phyloP scores from a whole-genome alignment of 148 eudicot species.

The Simmondsia chinensis region DNA sequence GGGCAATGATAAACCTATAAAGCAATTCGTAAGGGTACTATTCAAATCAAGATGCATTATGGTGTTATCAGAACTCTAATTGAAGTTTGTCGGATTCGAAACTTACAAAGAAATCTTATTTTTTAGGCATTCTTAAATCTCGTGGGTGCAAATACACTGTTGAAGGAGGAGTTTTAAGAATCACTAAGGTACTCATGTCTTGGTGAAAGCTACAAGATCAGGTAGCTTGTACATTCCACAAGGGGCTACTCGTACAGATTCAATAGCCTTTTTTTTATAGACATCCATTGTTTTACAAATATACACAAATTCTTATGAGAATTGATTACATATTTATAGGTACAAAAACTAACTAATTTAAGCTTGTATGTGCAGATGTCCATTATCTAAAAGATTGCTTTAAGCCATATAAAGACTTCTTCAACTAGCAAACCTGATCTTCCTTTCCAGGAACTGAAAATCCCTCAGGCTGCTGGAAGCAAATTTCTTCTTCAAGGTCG shows the following conservation, averaged over 20 bases:
- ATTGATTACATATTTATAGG: no score
- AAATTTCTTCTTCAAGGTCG: not conserved
- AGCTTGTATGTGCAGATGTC: no score
- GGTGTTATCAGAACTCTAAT: not conserved
- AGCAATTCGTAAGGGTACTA: not conserved
- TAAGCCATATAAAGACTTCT: slow-evolving; percentile 4
- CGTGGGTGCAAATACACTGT: not conserved
- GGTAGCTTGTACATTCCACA: not conserved
- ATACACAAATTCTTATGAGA: no score
- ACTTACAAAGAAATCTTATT: not conserved
- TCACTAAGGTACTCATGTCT: not conserved
- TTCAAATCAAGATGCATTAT: not conserved
- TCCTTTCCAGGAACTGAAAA: slow-evolving; percentile 1
- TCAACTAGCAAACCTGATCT: not conserved
- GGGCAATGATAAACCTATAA: not conserved
- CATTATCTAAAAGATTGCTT: slow-evolving; percentile 7
- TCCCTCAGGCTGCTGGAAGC: not conserved
- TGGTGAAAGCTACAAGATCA: not conserved
- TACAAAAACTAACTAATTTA: no score
- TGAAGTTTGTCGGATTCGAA: not conserved
- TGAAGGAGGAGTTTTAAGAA: not conserved
- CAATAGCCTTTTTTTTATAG: no score
- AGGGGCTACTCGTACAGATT: no score
- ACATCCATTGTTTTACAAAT: no score
- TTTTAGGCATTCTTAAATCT: not conserved